These are phyloP conservation scores for Termitomyces sp. DNA, from an alignment of 768 basidiomycete genomes.

Conservation along the genomic window DNA sequence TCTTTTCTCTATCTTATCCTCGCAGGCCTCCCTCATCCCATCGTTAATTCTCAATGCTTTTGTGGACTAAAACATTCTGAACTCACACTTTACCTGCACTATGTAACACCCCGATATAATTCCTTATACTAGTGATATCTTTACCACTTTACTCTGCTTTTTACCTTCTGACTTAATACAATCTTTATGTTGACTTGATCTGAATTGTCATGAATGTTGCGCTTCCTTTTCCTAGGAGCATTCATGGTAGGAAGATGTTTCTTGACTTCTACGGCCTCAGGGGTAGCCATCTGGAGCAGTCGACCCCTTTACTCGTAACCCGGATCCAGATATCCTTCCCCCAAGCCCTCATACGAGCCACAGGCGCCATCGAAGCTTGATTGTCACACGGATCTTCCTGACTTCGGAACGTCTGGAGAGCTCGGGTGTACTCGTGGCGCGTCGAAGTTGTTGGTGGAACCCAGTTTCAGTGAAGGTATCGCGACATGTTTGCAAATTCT, in stretches of 20 bases:
- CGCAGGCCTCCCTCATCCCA: not conserved
- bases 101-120: slow-evolving; percentile 8
- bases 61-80: not conserved
- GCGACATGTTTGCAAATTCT: slow-evolving; percentile 8
- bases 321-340: not conserved
- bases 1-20: not conserved
- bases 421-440: not conserved
- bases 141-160: not conserved
- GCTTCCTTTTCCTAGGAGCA: not conserved
- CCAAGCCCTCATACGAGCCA: not conserved
- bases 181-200: not conserved
- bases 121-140: slow-evolving; percentile 2
- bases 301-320: not conserved
- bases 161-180: slow-evolving; percentile 2
- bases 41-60: not conserved
- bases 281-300: not conserved
- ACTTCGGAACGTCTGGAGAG: slow-evolving; percentile 5
- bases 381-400: not conserved
- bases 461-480: not conserved
- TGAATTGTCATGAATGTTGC: not conserved
- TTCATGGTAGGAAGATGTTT: not conserved
- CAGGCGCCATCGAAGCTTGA: not conserved
- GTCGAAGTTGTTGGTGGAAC: not conserved
- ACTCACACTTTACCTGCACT: not conserved
- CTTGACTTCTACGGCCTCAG: not conserved